Conservation (phyloP, 2,329 filamentous ascomycete species). For the Juglanconis oblonga region DNA sequence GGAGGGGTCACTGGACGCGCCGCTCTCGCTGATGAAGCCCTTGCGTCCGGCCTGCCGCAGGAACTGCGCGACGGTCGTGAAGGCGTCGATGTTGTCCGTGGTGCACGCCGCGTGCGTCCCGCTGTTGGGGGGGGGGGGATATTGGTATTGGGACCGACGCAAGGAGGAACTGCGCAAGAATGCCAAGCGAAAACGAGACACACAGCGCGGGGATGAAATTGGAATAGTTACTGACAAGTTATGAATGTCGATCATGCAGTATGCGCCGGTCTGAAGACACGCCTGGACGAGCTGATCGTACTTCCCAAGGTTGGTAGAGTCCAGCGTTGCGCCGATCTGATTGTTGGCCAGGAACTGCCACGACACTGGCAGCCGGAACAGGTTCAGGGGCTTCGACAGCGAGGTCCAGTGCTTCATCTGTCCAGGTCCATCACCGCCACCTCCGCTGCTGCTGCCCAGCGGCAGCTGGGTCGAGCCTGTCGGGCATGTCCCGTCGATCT, state of each 20-base stretch:
- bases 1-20: constrained; percentile 40
- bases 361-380: constrained; percentile 47
- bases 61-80: constrained; percentile 44
- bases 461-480: constrained; percentile 33
- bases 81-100: constrained; percentile 48
- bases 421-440: constrained; percentile 40
- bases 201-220: too few relatives aligned
- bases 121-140: constrained; percentile 43
- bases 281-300: constrained; percentile 56
- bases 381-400: constrained; percentile 49
- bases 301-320: constrained; percentile 43
- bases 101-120: constrained; percentile 49
- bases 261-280: constrained; percentile 54
- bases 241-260: constrained; percentile 58
- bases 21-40: constrained; percentile 52
- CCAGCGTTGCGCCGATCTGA: constrained; percentile 45
- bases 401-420: constrained; percentile 52
- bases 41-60: constrained; percentile 44
- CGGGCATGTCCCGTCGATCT: constrained; percentile 42
- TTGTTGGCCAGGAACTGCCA: constrained; percentile 59
- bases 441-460: constrained; percentile 23
- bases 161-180: too few relatives aligned
- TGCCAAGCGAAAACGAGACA: too few relatives aligned
- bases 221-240: constrained; percentile 35
- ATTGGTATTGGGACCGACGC: too few relatives aligned